Conservation (phyloP, 2,329 filamentous ascomycete genomes). For the Knufia petricola region DNA sequence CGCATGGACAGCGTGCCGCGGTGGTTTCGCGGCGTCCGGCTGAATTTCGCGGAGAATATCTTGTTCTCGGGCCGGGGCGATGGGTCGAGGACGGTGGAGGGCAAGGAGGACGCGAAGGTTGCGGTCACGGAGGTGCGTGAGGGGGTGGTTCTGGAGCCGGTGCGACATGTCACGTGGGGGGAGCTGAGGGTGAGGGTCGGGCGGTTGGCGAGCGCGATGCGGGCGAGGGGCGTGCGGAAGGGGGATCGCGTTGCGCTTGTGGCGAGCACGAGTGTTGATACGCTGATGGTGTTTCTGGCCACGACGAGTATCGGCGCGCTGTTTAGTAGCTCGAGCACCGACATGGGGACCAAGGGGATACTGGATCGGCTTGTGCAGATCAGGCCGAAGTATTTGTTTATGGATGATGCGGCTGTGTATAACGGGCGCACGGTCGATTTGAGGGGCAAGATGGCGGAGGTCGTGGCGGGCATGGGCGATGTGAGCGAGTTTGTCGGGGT, state of each 20-base stretch:
- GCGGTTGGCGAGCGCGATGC: conserved; percentile 55
- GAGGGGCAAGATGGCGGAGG: conserved; percentile 58
- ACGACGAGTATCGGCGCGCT: conserved; percentile 61
- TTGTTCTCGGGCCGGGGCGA: conserved; percentile 48
- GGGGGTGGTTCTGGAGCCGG: conserved; percentile 23
- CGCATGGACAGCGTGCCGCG: conserved; percentile 61
- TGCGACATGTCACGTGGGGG: conserved; percentile 53
- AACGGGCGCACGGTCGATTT: conserved; percentile 68
- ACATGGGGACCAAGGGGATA: conserved; percentile 73
- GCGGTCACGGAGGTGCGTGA: conserved; percentile 57
- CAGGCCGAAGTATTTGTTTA: conserved; percentile 68
- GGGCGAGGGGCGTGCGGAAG: conserved; percentile 53
- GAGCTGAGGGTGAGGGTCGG: conserved; percentile 54
- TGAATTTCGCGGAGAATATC: conserved; percentile 76
- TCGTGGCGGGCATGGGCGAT: conserved; percentile 53
- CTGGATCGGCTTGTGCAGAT: conserved; percentile 67
- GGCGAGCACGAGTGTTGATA: conserved; percentile 65
- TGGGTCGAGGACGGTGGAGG: conserved; percentile 39
- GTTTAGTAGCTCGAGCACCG: conserved; percentile 67
- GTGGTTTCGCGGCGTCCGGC: conserved; percentile 65
- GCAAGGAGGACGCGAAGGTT: conserved; percentile 62
- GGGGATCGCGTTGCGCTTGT: conserved; percentile 71
- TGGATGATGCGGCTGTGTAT: conserved; percentile 71
- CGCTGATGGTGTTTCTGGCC: conserved; percentile 61
- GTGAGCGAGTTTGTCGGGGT: conserved; percentile 53